Evolutionary conservation across 306 rosid species (phyloP), one percentile per base, ranked within the genome.

Genomic region (Sphenostylis stenocarpa): DNA sequence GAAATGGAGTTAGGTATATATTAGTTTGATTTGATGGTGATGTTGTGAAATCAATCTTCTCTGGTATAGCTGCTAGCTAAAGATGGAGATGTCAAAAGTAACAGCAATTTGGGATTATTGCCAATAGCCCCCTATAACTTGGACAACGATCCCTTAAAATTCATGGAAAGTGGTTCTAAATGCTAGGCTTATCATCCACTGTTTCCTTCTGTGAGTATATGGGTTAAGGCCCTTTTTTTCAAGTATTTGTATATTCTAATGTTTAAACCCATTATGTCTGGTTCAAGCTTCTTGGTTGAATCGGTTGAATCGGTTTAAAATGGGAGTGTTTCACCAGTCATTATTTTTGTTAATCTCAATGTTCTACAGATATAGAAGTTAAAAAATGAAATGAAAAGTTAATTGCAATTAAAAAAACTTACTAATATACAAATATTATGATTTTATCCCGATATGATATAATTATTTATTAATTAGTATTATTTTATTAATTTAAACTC

Each of bases 1-100:
- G 65, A 48, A 71, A 57, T 76, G 20, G 16, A 76, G 81, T 85
- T 81, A 53, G 83, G 81, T 76, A 7, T 51, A 19, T 38, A 9
- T 76, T 70, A 70, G 33, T 80, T 38, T 73, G 60, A 60, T 80
- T 38, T 73, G 60, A 60, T 66, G 63, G 19, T 16, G 70, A 76
- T 72, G 7, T 33, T 39, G 58, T 52, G 61, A 67, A 51, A 84
- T 73, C 62, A 39, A 62, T 49, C 62, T 36, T 76, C 34, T 73
- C 26, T 76, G 13, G 28, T 28, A 34, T 68, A 39, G 78, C 26
- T 72, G 81, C 49, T 63, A 77, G 81, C 81, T 63, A 44, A 26
- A 81, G 15, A 43, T 47, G 55, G 77, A 11, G 33, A 51, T 81
- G 75, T 51, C 56, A 57, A 72, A 60, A 62, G 78, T 26, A 61